A percentile compares a stretch with the other conserved stretches of the same genome.
phyloP scores from a whole-genome alignment of 2,329 filamentous ascomycete species.

The Cercospora beticola region DNA sequence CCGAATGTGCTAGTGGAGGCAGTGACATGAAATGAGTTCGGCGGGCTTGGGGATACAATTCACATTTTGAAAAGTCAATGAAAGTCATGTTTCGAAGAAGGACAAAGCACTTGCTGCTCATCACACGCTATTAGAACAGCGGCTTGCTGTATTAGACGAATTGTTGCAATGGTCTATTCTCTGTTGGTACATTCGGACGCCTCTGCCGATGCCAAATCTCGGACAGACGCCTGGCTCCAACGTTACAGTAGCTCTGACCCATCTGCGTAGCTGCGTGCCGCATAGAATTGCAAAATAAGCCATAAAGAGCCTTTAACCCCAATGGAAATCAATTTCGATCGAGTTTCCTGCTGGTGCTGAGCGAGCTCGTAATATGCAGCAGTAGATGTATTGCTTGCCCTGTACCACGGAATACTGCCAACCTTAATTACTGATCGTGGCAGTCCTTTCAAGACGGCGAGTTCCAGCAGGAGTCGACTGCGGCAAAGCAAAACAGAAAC shows the following conservation, averaged over 20 bases:
- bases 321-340: neutral
- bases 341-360: neutral
- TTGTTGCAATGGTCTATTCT: neutral
- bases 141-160: neutral
- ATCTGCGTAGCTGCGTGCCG: neutral
- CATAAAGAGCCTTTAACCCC: neutral
- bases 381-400: neutral
- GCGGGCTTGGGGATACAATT: neutral
- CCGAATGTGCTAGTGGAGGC: neutral
- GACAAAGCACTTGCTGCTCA: neutral
- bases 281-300: neutral
- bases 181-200: neutral
- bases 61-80: neutral
- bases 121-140: neutral
- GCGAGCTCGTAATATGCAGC: neutral
- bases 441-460: neutral
- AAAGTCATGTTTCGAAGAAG: neutral
- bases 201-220: neutral
- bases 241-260: neutral
- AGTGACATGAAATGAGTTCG: neutral
- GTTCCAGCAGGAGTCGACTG: neutral
- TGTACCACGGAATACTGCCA: neutral
- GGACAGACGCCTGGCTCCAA: neutral
- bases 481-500: neutral
- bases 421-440: neutral